Evolutionary conservation across 1,139 yeast genomes (phyloP), one percentile per base, ranked within the genome.

Genomic region (Diutina ranongensis): DNA sequence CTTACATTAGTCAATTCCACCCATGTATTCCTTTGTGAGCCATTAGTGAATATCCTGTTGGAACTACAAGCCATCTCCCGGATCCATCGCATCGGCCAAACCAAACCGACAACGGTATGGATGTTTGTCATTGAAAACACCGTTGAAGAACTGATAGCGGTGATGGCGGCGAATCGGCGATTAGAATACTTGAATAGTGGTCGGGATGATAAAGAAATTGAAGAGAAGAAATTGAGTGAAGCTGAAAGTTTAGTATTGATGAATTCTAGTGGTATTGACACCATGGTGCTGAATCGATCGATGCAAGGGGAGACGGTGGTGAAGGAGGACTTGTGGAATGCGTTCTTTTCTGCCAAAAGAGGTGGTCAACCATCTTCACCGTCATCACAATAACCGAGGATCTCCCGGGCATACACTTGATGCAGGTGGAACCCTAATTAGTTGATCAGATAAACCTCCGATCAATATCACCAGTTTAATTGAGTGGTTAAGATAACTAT

Each of bases 51-150:
- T 56, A 78, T 88, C 0, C 83, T 95, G 1, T 68, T 88, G 45
- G 97, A 92, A 55, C 61, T 84, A 20, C 98, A 92, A 57, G 97
- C 97, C 0, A 83, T 89, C 47, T 85, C 94, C 41, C 74, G 98
- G 52, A 80, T 92, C 42, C 96, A 89, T 58, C 67, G 98, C 50
- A 89, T 92, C 57, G 98, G 98, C 0, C 98, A 92, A 59, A 75
- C 72, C 2, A 67, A 71, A 38, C 77, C 75, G 16, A 92, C 97
- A 0, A 83, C 80, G 2, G 95, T 92, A 2, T 89, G 97, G 95
- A 81, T 84, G 75, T 87, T 89, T 65, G 80, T 85, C 31, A 83
- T 88, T 47, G 78, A 75, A 49, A 80, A 83, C 44, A 80, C 95
- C 0, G 94, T 92, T n/a, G 98, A 92, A 60, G 95, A 89, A 58